phyloP scores from a whole-genome alignment of 164 flowering plant species.

The Umbilicus rupestris region DNA sequence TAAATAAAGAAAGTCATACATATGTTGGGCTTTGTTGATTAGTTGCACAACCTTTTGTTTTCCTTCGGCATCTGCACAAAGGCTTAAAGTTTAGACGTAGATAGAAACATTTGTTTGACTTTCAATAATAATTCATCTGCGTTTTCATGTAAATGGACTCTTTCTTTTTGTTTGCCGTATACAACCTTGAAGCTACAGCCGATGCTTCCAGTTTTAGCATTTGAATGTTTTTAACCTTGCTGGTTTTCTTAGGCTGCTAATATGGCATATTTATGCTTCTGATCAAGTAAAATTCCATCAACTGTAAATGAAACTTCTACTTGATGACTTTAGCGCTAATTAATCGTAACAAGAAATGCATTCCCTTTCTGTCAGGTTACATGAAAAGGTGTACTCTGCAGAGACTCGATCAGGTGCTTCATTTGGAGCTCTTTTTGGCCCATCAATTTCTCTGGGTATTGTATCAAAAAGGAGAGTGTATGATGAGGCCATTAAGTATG shows the following conservation, averaged over 20 bases:
- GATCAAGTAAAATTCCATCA: background rate
- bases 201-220: background rate
- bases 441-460: slow-evolving; percentile 62
- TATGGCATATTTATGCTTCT: background rate
- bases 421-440: slow-evolving; percentile 56
- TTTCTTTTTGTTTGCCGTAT: background rate
- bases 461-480: slow-evolving; percentile 70
- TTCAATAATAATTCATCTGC: no score
- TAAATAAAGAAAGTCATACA: background rate
- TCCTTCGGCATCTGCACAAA: background rate
- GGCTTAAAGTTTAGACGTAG: no score
- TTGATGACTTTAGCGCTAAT: background rate
- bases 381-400: slow-evolving; percentile 43
- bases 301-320: background rate
- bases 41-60: background rate
- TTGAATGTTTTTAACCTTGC: background rate
- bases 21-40: background rate
- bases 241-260: background rate
- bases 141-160: no score
- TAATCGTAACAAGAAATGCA: background rate
- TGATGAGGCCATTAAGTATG: slow-evolving; percentile 68
- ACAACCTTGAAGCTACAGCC: background rate
- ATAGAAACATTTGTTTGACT: no score
- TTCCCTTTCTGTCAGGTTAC: slow-evolving; percentile 36
- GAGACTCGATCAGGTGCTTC: slow-evolving; percentile 73